Conservation (phyloP, 1,284 basidiomycete genomes). For the Melampsora americana region DNA sequence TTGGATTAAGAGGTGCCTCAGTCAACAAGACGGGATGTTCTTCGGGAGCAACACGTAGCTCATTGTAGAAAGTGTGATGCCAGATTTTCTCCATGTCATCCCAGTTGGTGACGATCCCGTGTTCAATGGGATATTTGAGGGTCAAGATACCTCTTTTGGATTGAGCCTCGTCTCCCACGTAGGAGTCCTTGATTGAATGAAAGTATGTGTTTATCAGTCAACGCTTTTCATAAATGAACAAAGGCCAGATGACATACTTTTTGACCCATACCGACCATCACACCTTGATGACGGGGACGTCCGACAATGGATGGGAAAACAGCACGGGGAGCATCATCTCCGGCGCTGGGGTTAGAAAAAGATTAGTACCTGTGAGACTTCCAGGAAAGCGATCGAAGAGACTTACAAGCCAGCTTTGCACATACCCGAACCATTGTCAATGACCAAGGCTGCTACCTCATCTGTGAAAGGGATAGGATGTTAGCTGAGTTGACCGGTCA, state of each 20-base stretch:
- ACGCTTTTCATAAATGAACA: neutral
- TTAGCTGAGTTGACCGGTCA: slow-evolving; percentile 7
- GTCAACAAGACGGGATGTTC: slow-evolving; percentile 91
- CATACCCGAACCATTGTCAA: slow-evolving; percentile 63
- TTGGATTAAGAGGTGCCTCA: slow-evolving; percentile 91
- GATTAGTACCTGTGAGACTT: slow-evolving; percentile 44
- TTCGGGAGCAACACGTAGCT: slow-evolving; percentile 62
- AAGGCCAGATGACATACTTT: slow-evolving; percentile 46
- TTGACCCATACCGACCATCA: slow-evolving; percentile 67
- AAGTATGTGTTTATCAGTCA: neutral
- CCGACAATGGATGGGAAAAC: slow-evolving; percentile 83
- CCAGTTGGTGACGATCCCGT: slow-evolving; percentile 88
- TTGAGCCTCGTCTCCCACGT: slow-evolving; percentile 74
- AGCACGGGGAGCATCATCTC: slow-evolving; percentile 73
- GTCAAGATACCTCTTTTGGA: slow-evolving; percentile 93
- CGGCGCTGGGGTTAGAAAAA: slow-evolving; percentile 55
- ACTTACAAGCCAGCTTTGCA: slow-evolving; percentile 70
- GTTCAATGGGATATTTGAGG: slow-evolving; percentile 66
- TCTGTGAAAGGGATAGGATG: slow-evolving; percentile 44
- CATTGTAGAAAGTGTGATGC: slow-evolving; percentile 63
- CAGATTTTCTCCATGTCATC: slow-evolving; percentile 95
- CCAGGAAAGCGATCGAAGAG: slow-evolving; percentile 25
- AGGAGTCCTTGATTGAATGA: slow-evolving; percentile 57
- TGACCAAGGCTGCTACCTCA: slow-evolving; percentile 54
- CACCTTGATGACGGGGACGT: slow-evolving; percentile 85